Evolutionary conservation across 805 yeast species (phyloP).

Genomic region (Candida suzukii): DNA sequence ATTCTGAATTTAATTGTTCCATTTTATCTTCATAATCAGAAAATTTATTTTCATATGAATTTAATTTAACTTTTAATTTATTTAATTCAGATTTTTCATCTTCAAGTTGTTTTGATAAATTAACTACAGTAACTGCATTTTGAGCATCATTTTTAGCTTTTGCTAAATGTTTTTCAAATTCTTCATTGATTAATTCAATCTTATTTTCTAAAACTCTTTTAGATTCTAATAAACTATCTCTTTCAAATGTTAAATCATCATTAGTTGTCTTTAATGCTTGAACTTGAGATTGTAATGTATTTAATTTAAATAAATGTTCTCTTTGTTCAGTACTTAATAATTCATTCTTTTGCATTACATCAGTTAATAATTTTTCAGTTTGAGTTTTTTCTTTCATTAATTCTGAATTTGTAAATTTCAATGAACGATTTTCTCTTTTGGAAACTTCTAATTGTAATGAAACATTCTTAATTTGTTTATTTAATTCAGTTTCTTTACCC

Average conservation of each 20-base stretch:
- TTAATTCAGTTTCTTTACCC: constrained; percentile 59
- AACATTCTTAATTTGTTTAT: constrained; percentile 56
- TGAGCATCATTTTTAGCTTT: constrained; percentile 24
- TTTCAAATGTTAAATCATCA: constrained; percentile 53
- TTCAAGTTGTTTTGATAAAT: constrained; percentile 28
- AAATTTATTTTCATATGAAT: constrained; percentile 12
- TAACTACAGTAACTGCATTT: constrained; percentile 22
- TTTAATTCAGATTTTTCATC: constrained; percentile 24
- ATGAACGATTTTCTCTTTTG: constrained; percentile 33
- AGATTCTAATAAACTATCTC: constrained; percentile 50
- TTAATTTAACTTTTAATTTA: constrained; percentile 23
- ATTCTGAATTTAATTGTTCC: constrained; percentile 41
- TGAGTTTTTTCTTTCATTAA: constrained; percentile 35
- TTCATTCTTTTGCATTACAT: constrained; percentile 37
- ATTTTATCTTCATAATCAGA: constrained; percentile 17
- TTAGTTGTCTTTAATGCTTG: constrained; percentile 50
- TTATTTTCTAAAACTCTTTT: constrained; percentile 39
- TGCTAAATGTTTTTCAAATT: constrained; percentile 30
- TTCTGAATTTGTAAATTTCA: constrained; percentile 31
- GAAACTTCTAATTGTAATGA: constrained; percentile 53
- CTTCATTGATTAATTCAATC: constrained; percentile 32
- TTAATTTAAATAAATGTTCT: constrained; percentile 38
- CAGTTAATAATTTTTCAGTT: constrained; percentile 31
- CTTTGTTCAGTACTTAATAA: constrained; percentile 32
- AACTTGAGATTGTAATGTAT: constrained; percentile 44